Base-by-base conservation (phyloP, 23 red algal species). In the Agarophyton chilense region DNA sequence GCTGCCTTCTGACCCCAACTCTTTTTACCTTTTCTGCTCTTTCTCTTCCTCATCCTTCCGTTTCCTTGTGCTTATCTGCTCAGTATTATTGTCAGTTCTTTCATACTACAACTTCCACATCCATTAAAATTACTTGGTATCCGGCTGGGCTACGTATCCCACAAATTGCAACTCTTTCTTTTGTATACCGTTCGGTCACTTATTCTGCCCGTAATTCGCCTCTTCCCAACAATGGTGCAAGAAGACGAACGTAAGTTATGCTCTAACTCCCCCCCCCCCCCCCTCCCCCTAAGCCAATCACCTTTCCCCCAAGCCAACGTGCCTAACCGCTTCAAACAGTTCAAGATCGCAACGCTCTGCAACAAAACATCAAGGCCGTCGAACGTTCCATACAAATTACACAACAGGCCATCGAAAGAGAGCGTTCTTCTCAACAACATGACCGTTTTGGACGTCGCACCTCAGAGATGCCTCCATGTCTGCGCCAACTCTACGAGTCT, bases 371-470 rank as follows among this genome's bases (percentile, higher is more conserved):
- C 9, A 25, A 76, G 28, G 87, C 87, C 18, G 87, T 91, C 35
- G 60, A 91, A 17, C 53, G 43, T 44, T 61, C 74, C 73, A 81
- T 79, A 41, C 52, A 79, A 61, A 81, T 91, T 33, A 81, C 65
- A 36, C 52, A 91, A 39, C 52, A 53, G 10, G 32, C 52, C 22
- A 52, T 91, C 19, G 72, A 68, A 45, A 45, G 76, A 40, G 87
- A 91, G 62, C 87, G 76, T 38, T 47, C 39, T 8, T 52, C 87
- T 41, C 24, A 70, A 13, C 52, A 91, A 53, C 76, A 79, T 42
- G 87, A 91, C 72, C 74, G 58, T 62, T 81, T 81, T 54, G 87
- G 76, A 58, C 87, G 87, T 26, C 62, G 53, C 18, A 25, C 87
- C 11, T 47, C 74, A 19, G 87, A 91, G 21, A 91, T 91, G 87